Percentiles rank a stretch among this genome's conserved stretches.
Conservation (phyloP, 176 grass and related monocot species). For the Triticum aestivum region DNA sequence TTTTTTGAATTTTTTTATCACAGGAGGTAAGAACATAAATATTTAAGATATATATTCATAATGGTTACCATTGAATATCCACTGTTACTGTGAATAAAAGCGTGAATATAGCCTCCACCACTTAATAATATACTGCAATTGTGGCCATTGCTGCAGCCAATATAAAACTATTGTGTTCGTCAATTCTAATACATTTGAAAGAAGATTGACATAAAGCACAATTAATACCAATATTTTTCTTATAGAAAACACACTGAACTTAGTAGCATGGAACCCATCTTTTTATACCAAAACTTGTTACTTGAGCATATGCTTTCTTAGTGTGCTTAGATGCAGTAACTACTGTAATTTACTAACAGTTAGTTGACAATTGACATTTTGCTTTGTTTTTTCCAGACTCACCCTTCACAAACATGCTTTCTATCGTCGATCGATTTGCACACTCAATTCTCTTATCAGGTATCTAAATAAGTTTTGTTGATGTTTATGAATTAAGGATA, state of each 20-base stretch:
- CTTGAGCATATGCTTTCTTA: conserved; percentile 6
- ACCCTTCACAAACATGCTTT: conserved; percentile 97
- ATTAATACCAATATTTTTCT: neutral
- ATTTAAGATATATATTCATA: neutral
- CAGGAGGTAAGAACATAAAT: neutral
- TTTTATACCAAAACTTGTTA: neutral
- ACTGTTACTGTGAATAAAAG: neutral
- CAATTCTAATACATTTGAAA: neutral
- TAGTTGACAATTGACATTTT: neutral
- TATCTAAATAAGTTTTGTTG: conserved; percentile 15
- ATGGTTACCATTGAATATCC: neutral
- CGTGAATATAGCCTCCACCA: neutral
- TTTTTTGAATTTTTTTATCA: neutral
- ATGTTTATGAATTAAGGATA: neutral
- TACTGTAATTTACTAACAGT: neutral
- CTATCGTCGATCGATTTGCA: conserved; percentile 95
- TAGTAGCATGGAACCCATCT: neutral
- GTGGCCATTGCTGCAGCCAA: neutral
- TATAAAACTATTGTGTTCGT: neutral
- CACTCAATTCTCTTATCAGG: conserved; percentile 97
- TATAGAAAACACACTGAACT: neutral
- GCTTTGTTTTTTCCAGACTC: conserved; percentile 59
- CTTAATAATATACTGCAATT: neutral
- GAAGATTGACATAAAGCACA: neutral
- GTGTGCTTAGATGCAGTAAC: neutral